Conservation (phyloP, 2,329 filamentous ascomycete species). For the Alternaria triticina region DNA sequence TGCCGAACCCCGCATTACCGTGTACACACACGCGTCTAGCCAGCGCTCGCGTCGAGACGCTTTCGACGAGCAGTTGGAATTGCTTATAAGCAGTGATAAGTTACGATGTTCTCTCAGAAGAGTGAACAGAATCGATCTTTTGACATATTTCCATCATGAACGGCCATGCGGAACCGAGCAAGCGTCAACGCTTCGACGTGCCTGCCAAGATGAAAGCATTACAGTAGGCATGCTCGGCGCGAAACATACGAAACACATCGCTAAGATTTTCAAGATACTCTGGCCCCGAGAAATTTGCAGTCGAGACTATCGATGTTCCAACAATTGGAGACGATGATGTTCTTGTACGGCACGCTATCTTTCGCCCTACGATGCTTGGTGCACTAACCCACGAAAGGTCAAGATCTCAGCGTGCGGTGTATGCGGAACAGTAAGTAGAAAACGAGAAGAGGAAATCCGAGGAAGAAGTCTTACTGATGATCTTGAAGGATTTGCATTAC, state of each 20-base stretch:
- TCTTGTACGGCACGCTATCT: conserved; percentile 13
- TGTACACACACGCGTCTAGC: conserved; percentile 14
- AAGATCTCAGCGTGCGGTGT: conserved; percentile 34
- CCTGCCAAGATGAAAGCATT: conserved; percentile 32
- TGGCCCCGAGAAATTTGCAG: conserved; percentile 23
- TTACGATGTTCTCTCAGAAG: background rate
- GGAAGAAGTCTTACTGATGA: background rate
- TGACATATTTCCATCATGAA: background rate
- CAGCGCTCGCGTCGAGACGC: background rate
- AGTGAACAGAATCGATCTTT: too few relatives aligned
- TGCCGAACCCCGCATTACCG: conserved; percentile 23
- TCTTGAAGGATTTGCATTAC: conserved; percentile 29
- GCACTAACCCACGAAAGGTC: conserved; percentile 16
- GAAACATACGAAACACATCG: background rate
- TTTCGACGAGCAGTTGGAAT: background rate
- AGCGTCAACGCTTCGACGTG: conserved; percentile 6
- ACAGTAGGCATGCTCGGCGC: conserved; percentile 17
- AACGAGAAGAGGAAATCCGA: too few relatives aligned
- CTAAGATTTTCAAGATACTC: conserved; percentile 26
- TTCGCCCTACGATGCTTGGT: background rate
- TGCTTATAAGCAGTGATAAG: background rate
- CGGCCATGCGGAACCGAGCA: background rate
- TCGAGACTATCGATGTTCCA: conserved; percentile 26
- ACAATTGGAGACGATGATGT: conserved; percentile 29
- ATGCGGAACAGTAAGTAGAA: conserved; percentile 26